A percentile compares a stretch with the other conserved stretches of the same genome.
Conservation (phyloP, 371 early-diverging fungal genomes). For the Actinomortierella ambigua region DNA sequence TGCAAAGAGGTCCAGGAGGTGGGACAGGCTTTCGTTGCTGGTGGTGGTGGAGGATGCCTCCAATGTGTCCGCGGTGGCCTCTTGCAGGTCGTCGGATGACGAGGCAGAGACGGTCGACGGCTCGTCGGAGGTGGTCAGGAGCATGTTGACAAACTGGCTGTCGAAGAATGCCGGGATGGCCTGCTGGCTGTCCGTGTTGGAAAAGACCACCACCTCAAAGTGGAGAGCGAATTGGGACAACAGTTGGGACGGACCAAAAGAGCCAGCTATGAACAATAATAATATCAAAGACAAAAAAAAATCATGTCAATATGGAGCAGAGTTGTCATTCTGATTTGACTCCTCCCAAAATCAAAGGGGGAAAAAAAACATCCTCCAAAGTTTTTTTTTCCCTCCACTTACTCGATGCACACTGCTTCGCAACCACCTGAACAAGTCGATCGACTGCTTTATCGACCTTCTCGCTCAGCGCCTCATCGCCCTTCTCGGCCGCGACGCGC, state of each 20-base stretch:
- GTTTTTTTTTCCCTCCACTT: no score
- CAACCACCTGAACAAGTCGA: constrained; percentile 38
- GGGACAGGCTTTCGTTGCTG: constrained; percentile 17
- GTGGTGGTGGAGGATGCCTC: background rate
- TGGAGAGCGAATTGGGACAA: constrained; percentile 37
- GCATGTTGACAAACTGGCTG: constrained; percentile 38
- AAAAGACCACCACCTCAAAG: constrained; percentile 53
- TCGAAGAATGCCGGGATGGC: constrained; percentile 43
- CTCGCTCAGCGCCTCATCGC: constrained; percentile 11
- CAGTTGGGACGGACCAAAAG: constrained; percentile 40
- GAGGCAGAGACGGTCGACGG: constrained; percentile 4
- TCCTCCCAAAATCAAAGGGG: constrained; percentile 9
- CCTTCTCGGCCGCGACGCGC: constrained; percentile 22
- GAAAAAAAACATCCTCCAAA: background rate
- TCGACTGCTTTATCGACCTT: constrained; percentile 32
- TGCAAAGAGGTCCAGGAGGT: constrained; percentile 38
- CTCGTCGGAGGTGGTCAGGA: constrained; percentile 29
- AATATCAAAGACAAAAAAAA: background rate
- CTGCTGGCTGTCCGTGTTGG: constrained; percentile 37
- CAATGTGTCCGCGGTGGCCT: no score
- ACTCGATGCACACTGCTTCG: constrained; percentile 40
- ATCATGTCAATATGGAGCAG: background rate
- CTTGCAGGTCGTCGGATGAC: no score
- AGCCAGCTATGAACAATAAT: constrained; percentile 20
- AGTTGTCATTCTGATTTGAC: background rate